Percentiles rank a stretch among this genome's conserved stretches.
These are phyloP conservation scores for Exsudoporus floridanus DNA, from an alignment of 1,284 basidiomycete genomes.

Conservation along the genomic window DNA sequence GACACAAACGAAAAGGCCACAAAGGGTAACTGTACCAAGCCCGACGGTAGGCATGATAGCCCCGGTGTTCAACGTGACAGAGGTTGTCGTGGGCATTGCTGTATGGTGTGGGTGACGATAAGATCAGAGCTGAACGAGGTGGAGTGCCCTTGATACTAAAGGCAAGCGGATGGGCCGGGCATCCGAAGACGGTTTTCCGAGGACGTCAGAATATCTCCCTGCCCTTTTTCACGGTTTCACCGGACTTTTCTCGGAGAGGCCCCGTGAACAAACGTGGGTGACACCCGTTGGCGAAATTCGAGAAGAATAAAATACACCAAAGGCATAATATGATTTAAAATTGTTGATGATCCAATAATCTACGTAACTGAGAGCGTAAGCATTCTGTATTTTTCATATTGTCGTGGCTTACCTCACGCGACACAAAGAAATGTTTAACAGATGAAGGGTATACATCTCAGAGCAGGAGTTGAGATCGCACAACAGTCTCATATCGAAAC, in stretches of 20 bases:
- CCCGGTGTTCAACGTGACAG: slow-evolving; percentile 39
- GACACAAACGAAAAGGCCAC: background rate
- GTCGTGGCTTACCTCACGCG: too few relatives aligned
- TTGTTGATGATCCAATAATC: too few relatives aligned
- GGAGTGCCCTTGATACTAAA: background rate
- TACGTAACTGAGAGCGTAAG: too few relatives aligned
- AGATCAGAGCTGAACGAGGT: background rate
- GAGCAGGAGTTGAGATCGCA: too few relatives aligned
- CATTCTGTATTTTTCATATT: too few relatives aligned
- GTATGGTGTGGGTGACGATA: background rate
- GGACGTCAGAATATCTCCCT: background rate
- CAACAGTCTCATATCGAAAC: too few relatives aligned
- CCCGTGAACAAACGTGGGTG: background rate
- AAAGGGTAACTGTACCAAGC: slow-evolving; percentile 53
- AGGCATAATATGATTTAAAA: too few relatives aligned
- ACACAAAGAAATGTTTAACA: too few relatives aligned
- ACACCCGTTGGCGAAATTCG: too few relatives aligned
- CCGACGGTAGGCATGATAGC: slow-evolving; percentile 52
- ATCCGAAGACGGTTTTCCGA: background rate
- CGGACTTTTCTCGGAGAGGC: slow-evolving; percentile 8
- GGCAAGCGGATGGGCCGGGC: background rate
- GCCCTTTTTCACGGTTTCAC: background rate
- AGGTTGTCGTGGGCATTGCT: slow-evolving; percentile 39
- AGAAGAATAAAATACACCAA: too few relatives aligned
- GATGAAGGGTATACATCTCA: too few relatives aligned